A percentile compares a stretch with the other conserved stretches of the same genome.
Conservation (phyloP, 192 early-diverging fungal genomes). For the Mortierella hygrophila region DNA sequence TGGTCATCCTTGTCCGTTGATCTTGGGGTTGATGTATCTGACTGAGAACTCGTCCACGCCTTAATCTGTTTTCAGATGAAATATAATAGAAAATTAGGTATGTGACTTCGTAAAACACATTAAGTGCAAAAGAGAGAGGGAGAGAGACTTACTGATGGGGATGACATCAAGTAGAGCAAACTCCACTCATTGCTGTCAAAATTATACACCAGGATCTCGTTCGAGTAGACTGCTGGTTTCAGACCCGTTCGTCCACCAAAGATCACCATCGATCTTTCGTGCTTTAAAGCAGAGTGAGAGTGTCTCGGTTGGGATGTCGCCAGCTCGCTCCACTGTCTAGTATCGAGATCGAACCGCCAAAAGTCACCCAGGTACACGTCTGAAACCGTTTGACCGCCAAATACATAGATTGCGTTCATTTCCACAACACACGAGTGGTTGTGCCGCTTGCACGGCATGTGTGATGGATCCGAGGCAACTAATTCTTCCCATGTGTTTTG, state of each 20-base stretch:
- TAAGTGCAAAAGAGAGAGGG: too few relatives aligned
- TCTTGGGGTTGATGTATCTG: too few relatives aligned
- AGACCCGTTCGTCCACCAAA: slow-evolving; percentile 43
- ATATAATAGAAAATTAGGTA: too few relatives aligned
- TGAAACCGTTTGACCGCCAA: slow-evolving; percentile 34
- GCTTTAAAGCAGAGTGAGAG: slow-evolving; percentile 29
- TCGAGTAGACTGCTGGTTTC: slow-evolving; percentile 36
- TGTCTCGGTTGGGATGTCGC: slow-evolving; percentile 36
- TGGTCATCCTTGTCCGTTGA: not conserved
- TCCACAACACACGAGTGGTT: slow-evolving; percentile 36
- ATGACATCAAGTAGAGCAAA: not conserved
- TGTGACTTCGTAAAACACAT: too few relatives aligned
- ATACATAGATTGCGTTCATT: slow-evolving; percentile 23
- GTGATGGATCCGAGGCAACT: slow-evolving; percentile 1
- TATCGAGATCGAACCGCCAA: slow-evolving; percentile 41
- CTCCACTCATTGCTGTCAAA: slow-evolving; percentile 23
- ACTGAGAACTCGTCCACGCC: too few relatives aligned
- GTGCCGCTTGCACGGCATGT: slow-evolving; percentile 30
- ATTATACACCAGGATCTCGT: slow-evolving; percentile 32
- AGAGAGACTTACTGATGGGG: too few relatives aligned
- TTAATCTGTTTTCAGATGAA: too few relatives aligned
- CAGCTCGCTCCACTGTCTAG: slow-evolving; percentile 37
- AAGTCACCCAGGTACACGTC: slow-evolving; percentile 36
- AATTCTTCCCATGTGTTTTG: slow-evolving; percentile 26
- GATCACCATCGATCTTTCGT: slow-evolving; percentile 23